These are phyloP conservation scores for Leptographium lundbergii DNA, from an alignment of 2,329 filamentous ascomycete species.

Conservation along the genomic window DNA sequence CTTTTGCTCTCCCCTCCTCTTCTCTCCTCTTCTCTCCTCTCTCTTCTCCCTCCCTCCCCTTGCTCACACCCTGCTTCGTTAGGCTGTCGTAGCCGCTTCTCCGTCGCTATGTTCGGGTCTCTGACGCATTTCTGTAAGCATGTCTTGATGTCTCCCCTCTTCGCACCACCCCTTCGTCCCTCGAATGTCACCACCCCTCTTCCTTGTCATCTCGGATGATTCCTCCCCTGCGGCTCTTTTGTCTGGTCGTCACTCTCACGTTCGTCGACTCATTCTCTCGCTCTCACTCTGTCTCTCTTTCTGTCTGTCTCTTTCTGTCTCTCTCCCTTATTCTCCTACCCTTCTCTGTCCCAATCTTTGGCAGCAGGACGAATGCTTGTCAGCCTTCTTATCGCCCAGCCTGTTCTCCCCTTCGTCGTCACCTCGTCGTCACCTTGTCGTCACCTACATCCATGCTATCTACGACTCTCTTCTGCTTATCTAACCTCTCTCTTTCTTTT, in stretches of 20 bases:
- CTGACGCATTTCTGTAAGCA: slow-evolving; percentile 28
- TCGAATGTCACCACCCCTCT: neutral
- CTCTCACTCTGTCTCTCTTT: neutral
- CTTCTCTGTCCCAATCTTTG: neutral
- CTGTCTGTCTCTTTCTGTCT: neutral
- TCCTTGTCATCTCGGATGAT: neutral
- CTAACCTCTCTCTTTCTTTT: neutral
- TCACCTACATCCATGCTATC: neutral
- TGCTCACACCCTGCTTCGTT: neutral
- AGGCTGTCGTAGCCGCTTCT: neutral
- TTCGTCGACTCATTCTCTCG: too few relatives aligned
- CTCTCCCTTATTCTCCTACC: neutral
- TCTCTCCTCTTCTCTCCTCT: neutral
- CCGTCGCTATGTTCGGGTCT: slow-evolving; percentile 29
- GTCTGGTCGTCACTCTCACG: too few relatives aligned
- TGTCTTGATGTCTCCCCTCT: neutral
- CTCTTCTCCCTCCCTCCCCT: neutral
- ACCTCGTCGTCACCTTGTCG: neutral
- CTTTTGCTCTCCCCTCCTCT: neutral
- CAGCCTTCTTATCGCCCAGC: neutral
- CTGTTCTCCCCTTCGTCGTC: neutral
- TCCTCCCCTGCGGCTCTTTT: too few relatives aligned
- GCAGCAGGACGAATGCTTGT: neutral
- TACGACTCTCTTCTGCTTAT: neutral
- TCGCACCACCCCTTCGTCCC: too few relatives aligned